Percentiles rank a stretch among this genome's conserved stretches.
These are phyloP conservation scores for Hexamita inflata DNA, from an alignment of 208 protist genomes.

Conservation along the genomic window DNA sequence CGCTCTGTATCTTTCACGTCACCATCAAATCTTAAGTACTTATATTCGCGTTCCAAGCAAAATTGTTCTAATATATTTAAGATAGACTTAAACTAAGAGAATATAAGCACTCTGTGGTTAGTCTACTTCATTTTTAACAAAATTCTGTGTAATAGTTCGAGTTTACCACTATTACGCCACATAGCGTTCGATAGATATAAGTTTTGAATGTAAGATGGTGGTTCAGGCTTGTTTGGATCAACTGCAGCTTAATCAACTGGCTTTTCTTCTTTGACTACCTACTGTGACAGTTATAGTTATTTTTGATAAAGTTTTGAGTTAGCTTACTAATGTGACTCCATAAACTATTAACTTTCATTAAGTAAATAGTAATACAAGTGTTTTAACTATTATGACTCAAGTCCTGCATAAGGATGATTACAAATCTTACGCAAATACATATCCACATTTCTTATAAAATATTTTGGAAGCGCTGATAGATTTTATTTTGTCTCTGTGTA, in stretches of 20 bases:
- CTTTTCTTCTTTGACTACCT: not conserved
- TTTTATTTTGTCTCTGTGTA: not conserved
- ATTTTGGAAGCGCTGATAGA: not conserved
- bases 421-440: conserved; percentile 18
- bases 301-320: not conserved
- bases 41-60: not conserved
- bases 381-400: not conserved
- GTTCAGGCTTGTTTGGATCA: not conserved
- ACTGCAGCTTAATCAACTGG: not conserved
- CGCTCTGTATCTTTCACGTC: conserved; percentile 8
- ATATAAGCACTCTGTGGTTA: conserved; percentile 14
- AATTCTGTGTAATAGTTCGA: conserved; percentile 2
- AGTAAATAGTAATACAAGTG: not conserved
- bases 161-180: not conserved
- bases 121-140: conserved; percentile 10
- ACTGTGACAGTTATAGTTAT: not conserved
- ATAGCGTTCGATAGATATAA: not conserved
- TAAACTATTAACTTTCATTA: not conserved
- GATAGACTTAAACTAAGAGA: conserved; percentile 14
- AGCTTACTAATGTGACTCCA: not conserved
- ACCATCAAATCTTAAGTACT: conserved; percentile 20
- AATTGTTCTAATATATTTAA: not conserved
- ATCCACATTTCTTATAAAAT: conserved; percentile 22
- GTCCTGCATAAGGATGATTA: conserved; percentile 14
- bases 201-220: not conserved